A percentile compares a stretch with the other conserved stretches of the same genome.
Evolutionary conservation across 495 filamentous ascomycete species (phyloP).

Genomic region (Lepraria neglecta): DNA sequence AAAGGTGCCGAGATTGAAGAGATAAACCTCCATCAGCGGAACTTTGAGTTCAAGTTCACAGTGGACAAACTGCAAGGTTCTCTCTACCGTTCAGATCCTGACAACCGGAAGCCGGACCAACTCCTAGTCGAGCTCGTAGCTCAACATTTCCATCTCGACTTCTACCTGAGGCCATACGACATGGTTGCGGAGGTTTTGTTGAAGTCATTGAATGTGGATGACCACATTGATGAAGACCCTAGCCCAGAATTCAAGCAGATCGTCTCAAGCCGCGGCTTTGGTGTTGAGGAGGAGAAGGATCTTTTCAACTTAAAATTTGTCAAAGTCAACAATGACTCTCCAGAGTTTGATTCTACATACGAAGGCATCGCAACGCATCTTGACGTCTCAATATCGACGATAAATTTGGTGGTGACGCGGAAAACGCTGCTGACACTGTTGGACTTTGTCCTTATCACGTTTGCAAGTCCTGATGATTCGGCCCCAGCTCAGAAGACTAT

Average conservation of each 20-base stretch:
- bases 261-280: constrained; percentile 75
- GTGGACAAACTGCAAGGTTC: constrained; percentile 91
- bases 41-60: constrained; percentile 92
- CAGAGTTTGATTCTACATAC: constrained; percentile 84
- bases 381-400: constrained; percentile 85
- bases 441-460: constrained; percentile 92
- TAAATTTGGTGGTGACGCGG: constrained; percentile 89
- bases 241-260: constrained; percentile 93
- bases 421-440: constrained; percentile 90
- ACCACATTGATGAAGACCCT: constrained; percentile 85
- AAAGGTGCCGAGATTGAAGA: constrained; percentile 53
- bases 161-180: constrained; percentile 80
- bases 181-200: constrained; percentile 87
- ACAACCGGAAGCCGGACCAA: constrained; percentile 67
- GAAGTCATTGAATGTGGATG: constrained; percentile 82
- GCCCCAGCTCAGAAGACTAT: constrained; percentile 41
- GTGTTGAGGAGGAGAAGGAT: constrained; percentile 65
- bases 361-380: constrained; percentile 91
- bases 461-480: constrained; percentile 62
- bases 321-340: constrained; percentile 82
- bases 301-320: constrained; percentile 84
- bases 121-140: constrained; percentile 87
- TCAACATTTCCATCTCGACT: constrained; percentile 79
- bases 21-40: constrained; percentile 74
- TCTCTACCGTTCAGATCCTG: constrained; percentile 77